Evolutionary conservation across 495 filamentous ascomycete genomes (phyloP), one percentile per base, ranked within the genome.

Genomic region (Lasiosphaeris hirsuta): DNA sequence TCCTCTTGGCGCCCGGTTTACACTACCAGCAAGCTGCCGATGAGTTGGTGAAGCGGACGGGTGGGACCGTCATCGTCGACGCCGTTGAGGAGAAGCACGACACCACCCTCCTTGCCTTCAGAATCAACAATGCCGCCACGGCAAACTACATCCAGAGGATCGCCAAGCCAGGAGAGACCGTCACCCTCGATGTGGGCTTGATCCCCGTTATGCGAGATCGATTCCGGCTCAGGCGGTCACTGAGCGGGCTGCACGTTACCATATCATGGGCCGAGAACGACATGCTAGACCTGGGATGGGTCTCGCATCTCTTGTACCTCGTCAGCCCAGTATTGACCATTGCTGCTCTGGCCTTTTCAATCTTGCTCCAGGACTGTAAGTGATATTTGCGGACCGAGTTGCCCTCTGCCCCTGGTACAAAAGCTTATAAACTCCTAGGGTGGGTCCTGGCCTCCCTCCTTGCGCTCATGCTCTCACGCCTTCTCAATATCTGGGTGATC

Each of bases 21-120:
- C 84, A 86, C 70, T 77, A 76, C 48, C 82, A 86, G 58, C 84
- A 86, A 60, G 64, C 72, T 4, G 82, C 80, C n/a, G 78, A 78
- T 11, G 69, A 71, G 23, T 62, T 84, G 38, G 60, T 53, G 19
- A 63, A 63, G 7, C 42, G 63, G 35, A 49, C 60, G 15, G 64
- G 48, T 44, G 57, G 59, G 7, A 18, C 45, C 2, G 57, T 52
- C 37, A 53, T 67, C 38, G 35, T 62, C 42, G 57, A 54, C 34
- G 48, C 64, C 13, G 73, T 70, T 61, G 60, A 80, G 69, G 23
- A 76, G 14, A 19, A 46, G 63, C 60, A 58, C 19, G 67, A 58
- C 40, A 67, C 65, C 37, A 58, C 62, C 11, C 57, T 64, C 4
- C 59, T 60, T 14, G 70, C 72, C 7, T 78, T 82, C 47, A 67